Evolutionary conservation across 495 filamentous ascomycete species (phyloP), one percentile per base, ranked within the genome.

Genomic region (Penicillium malachiteum): DNA sequence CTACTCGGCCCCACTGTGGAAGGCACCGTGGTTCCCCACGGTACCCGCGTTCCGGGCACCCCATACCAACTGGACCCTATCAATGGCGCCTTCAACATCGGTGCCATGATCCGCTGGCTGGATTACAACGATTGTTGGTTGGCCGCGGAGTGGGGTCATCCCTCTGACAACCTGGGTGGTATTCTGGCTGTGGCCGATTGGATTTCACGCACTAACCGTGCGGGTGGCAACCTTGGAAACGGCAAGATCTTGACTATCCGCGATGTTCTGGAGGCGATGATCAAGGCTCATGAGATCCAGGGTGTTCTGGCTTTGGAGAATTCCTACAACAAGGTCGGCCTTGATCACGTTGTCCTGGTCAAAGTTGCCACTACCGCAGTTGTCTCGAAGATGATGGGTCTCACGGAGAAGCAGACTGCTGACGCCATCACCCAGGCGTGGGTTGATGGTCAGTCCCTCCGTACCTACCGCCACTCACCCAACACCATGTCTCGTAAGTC

Each of bases 71-170:
- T 98, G 51, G 94, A 98, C 72, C 94, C 94, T 21, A 87, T 98
- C 60, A 89, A 92, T 57, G 94, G 89, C 40, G 94, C 94, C 52
- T 98, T 98, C 83, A 97, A 98, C 81, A 97, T 98, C 55, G 94
- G 94, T 55, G 86, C 95, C 58, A 95, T 94, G 86, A 96, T 98
- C 75, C 83, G 94, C 61, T 98, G 94, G 94, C 84, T 98, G 51
- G 94, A 98, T 74, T 98, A 97, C 84, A 98, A 98, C 70, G 94
- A 98, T 81, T 97, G 94, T 83, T 98, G 94, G 95, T 79, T 98
- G 53, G 94, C 94, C 13, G 94, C 94, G 52, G 94, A 98, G 78
- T 98, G 94, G 94, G 94, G 94, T 43, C 94, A 98, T 67, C 94
- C 93, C 43, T 96, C 91, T 3, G 93, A 97, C 78, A 97, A 97